Percentiles rank a stretch among this genome's conserved stretches.
These are phyloP conservation scores for Gracilariopsis chorda DNA, from an alignment of 23 red algal species.

Conservation along the genomic window DNA sequence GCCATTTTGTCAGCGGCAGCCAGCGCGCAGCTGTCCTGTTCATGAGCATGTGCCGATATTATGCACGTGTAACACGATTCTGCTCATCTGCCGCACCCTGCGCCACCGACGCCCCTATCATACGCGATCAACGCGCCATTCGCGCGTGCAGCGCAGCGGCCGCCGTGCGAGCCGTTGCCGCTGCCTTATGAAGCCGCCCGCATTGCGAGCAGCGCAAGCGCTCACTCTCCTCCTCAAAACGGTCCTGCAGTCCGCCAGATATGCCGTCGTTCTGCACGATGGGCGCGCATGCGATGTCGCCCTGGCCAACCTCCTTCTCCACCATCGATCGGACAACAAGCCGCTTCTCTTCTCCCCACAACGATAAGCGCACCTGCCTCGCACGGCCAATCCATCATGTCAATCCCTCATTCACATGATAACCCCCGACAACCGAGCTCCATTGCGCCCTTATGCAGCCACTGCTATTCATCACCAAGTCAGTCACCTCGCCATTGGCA, in stretches of 20 bases:
- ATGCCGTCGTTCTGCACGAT: not conserved
- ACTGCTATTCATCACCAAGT: not conserved
- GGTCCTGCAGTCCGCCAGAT: not conserved
- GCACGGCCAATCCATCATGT: not conserved
- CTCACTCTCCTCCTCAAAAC: no score
- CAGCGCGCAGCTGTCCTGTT: no score
- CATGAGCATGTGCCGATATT: no score
- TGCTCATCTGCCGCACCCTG: no score
- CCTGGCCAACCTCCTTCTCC: not conserved
- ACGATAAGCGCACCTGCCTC: not conserved
- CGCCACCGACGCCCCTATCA: no score
- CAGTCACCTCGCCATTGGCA: not conserved
- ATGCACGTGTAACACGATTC: no score
- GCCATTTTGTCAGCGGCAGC: no score
- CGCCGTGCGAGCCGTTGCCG: no score
- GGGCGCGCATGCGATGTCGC: not conserved
- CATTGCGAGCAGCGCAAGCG: not conserved
- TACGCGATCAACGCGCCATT: no score
- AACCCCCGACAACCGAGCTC: not conserved
- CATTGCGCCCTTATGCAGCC: not conserved
- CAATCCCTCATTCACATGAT: not conserved
- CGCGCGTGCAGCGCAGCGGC: no score
- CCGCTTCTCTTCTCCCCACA: not conserved
- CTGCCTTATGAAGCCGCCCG: not conserved
- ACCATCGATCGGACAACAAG: no score